Base-by-base conservation (phyloP, 139 green algal genomes). In the Chlamydomonas schloesseri region DNA sequence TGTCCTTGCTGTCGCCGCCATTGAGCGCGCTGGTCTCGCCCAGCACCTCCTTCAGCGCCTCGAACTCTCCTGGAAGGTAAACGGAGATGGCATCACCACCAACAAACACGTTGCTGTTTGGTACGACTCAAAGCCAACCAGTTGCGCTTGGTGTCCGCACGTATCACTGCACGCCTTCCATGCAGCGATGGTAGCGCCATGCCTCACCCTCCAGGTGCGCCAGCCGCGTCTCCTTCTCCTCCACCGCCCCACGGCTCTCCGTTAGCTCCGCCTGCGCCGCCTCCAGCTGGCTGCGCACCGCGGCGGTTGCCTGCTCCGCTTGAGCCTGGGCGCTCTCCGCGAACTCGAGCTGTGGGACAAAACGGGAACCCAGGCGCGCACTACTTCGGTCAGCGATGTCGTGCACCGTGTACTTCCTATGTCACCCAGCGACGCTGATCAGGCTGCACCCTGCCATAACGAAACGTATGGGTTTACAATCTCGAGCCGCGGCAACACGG, bases 21-120 rank as follows among this genome's bases (percentile, higher is more conserved):
- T 11, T 67, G 1, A 47, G 18, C 6, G 47, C 21, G 1, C 47
- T 29, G 0, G 89, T 92, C 13, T 93, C 93, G 8, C 93, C 94
- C 26, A 96, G 91, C 42, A 93, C 93, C 69, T 92, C 92, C 86
- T 94, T 91, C 71, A 98, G 84, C 13, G 95, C 94, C 31, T 93
- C 94, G 75, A 98, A 93, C 83, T 98, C 94, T 13, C 88, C 93
- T 95, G 89, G 6, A 50, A 13, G 42, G 42, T 50, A 5, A 50
- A n/a, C n/a, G n/a, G n/a, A n/a, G n/a, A 76, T 42, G 17, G 34
- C 53, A 47, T 13, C 15, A 53, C 70, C n/a, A n/a, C n/a, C n/a
- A n/a, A n/a, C n/a, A n/a, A n/a, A n/a, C n/a, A n/a, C n/a, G n/a
- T n/a, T n/a, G n/a, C n/a, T n/a, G n/a, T n/a, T n/a, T n/a, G n/a